Evolutionary conservation across 1,284 basidiomycete species (phyloP).

Genomic region (Ganoderma boninense): DNA sequence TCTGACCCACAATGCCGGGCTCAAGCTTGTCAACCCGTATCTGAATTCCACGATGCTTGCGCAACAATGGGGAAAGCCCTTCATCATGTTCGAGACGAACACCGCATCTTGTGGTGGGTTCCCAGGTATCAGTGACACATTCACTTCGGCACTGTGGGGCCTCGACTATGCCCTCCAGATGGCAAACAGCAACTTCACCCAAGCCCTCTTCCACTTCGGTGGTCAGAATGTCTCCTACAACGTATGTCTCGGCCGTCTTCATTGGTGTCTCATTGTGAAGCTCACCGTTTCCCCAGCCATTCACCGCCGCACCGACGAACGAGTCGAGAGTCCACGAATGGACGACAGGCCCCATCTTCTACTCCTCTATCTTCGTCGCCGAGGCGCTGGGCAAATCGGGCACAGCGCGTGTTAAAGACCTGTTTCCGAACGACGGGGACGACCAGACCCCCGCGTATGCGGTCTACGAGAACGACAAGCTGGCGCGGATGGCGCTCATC

Average conservation of each 20-base stretch:
- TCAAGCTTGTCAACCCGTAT: constrained; percentile 56
- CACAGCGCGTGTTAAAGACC: constrained; percentile 64
- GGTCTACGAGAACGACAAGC: constrained; percentile 68
- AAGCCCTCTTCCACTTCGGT: constrained; percentile 67
- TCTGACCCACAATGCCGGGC: constrained; percentile 61
- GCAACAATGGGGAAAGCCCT: constrained; percentile 48
- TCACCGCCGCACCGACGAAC: constrained; percentile 63
- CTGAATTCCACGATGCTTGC: constrained; percentile 55
- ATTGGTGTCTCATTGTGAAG: neutral
- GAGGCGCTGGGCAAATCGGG: constrained; percentile 73
- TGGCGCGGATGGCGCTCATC: constrained; percentile 66
- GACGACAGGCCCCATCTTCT: constrained; percentile 74
- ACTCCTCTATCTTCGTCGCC: constrained; percentile 70
- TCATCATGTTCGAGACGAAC: constrained; percentile 81
- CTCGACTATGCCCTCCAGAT: constrained; percentile 45
- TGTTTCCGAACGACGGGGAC: constrained; percentile 55
- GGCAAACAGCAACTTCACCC: constrained; percentile 64
- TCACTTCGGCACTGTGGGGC: constrained; percentile 55
- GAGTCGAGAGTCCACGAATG: constrained; percentile 62
- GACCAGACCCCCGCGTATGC: constrained; percentile 73
- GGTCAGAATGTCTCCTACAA: constrained; percentile 74
- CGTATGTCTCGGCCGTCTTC: constrained; percentile 43
- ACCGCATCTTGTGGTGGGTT: constrained; percentile 85
- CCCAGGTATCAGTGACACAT: constrained; percentile 70
- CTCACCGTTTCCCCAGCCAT: constrained; percentile 42